Evolutionary conservation across 163 green algal species (phyloP).

Genomic region (Botryococcus braunii): DNA sequence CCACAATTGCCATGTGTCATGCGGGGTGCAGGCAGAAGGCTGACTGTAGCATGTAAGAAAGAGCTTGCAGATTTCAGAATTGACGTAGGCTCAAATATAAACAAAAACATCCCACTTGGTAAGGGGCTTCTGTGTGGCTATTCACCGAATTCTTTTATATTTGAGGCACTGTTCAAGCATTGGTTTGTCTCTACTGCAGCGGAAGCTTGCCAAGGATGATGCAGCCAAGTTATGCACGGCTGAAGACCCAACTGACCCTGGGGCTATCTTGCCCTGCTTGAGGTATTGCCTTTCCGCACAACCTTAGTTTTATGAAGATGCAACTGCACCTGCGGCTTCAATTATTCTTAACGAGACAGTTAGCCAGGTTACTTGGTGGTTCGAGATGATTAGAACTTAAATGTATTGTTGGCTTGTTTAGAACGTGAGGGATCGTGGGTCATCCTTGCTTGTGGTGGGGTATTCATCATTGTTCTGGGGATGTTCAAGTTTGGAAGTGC

Average conservation of each 20-base stretch:
- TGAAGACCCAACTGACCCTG: slow-evolving; percentile 22
- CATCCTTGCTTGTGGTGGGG: no score
- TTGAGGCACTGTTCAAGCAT: neutral
- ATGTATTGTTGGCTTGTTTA: no score
- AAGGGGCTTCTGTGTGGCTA: neutral
- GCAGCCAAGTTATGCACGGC: slow-evolving; percentile 49
- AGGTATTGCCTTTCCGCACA: no score
- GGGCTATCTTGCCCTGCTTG: slow-evolving; percentile 49
- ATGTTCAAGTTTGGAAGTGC: slow-evolving; percentile 4
- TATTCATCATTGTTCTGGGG: no score
- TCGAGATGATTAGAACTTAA: no score
- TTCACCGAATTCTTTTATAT: neutral
- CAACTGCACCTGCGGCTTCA: no score
- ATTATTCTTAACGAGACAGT: no score
- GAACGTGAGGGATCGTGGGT: no score
- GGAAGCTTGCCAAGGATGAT: slow-evolving; percentile 53
- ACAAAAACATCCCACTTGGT: slow-evolving; percentile 72
- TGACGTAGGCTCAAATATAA: slow-evolving; percentile 57
- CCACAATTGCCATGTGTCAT: no score
- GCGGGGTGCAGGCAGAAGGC: slow-evolving; percentile 15
- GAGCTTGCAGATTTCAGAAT: slow-evolving; percentile 57
- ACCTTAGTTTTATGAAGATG: no score
- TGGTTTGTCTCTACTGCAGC: slow-evolving; percentile 33
- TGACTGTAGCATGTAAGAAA: slow-evolving; percentile 36
- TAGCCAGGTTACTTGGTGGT: no score